Percentiles rank a stretch among this genome's conserved stretches.
Conservation (phyloP, 192 early-diverging fungal genomes). For the Kappamyces sp. region DNA sequence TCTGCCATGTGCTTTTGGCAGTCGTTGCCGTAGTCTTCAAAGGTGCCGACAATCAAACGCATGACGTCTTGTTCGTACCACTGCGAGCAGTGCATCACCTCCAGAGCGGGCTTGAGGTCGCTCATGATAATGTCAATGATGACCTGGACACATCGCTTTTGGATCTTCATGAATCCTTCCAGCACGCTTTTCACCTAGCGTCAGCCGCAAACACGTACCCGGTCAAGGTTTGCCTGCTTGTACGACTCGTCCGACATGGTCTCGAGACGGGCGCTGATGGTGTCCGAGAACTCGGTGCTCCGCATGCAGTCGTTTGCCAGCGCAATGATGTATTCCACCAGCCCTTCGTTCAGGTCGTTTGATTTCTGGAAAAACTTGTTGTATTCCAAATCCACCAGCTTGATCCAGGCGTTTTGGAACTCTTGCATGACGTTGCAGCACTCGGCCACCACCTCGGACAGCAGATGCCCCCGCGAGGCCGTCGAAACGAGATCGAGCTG, state of each 20-base stretch:
- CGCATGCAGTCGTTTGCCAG: conserved; percentile 92
- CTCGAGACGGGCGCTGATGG: conserved; percentile 54
- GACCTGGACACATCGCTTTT: conserved; percentile 67
- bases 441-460: conserved; percentile 74
- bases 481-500: conserved; percentile 85
- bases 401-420: conserved; percentile 78
- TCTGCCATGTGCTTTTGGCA: conserved; percentile 81
- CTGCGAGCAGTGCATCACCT: conserved; percentile 64
- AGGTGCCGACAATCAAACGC: conserved; percentile 79
- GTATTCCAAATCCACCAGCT: conserved; percentile 68
- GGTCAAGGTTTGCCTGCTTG: background rate
- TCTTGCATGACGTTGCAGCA: conserved; percentile 72
- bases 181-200: conserved; percentile 61
- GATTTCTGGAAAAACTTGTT: conserved; percentile 66
- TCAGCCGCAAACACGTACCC: background rate
- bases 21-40: conserved; percentile 93
- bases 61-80: conserved; percentile 93
- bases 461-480: conserved; percentile 81
- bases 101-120: conserved; percentile 72
- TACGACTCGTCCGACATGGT: conserved; percentile 26
- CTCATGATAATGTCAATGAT: conserved; percentile 79
- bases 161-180: conserved; percentile 87
- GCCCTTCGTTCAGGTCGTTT: conserved; percentile 66
- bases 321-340: conserved; percentile 94
- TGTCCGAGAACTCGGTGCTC: conserved; percentile 86